These are phyloP conservation scores for Suillus variegatus DNA, from an alignment of 768 basidiomycete species.

Conservation along the genomic window DNA sequence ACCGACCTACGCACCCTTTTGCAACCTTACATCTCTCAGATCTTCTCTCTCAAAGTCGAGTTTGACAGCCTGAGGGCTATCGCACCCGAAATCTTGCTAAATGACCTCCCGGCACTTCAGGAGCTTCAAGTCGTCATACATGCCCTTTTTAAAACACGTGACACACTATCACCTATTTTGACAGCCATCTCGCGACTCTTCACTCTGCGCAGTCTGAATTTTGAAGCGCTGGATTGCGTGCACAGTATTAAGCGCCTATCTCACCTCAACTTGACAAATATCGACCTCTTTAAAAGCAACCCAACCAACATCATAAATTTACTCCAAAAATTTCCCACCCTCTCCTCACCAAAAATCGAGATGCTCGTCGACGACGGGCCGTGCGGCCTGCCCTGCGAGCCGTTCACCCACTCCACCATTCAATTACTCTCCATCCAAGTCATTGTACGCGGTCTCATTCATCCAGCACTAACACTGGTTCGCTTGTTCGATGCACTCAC, in stretches of 20 bases:
- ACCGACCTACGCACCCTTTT: background rate
- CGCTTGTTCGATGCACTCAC: background rate
- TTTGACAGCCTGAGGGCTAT: background rate
- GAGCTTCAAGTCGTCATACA: background rate
- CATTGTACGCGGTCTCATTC: no score
- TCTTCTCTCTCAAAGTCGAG: background rate
- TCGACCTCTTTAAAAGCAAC: no score
- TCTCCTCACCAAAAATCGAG: no score
- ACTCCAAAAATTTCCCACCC: no score
- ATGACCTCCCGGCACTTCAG: background rate
- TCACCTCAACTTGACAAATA: background rate
- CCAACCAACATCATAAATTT: no score
- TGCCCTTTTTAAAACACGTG: background rate
- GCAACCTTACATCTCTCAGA: background rate
- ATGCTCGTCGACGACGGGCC: no score
- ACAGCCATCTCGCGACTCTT: background rate
- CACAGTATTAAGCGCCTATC: background rate
- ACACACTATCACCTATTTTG: background rate
- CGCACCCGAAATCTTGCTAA: background rate
- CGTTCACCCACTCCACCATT: no score
- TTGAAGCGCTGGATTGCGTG: rapidly evolving
- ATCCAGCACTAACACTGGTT: no score
- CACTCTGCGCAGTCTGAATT: background rate
- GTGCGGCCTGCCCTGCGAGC: no score
- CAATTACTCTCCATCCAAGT: no score